Conservation (phyloP, 2,329 filamentous ascomycete species). For the Myriosclerotinia scirpicola region DNA sequence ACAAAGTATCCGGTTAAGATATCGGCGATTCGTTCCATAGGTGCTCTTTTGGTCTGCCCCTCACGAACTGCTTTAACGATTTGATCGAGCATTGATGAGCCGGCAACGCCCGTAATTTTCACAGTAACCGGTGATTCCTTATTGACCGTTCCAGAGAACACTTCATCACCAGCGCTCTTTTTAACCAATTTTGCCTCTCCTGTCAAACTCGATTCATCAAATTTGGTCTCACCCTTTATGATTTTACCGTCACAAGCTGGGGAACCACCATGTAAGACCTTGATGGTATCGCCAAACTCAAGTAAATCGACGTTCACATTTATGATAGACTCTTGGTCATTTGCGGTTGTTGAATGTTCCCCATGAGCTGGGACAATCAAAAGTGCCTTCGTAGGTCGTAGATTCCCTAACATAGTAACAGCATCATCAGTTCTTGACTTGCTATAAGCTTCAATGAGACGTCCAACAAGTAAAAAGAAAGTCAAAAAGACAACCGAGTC, state of each 20-base stretch:
- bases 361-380: slow-evolving; percentile 55
- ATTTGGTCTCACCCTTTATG: slow-evolving; percentile 61
- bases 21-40: slow-evolving; percentile 74
- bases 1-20: slow-evolving; percentile 75
- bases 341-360: slow-evolving; percentile 13
- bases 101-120: slow-evolving; percentile 62
- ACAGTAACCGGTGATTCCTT: slow-evolving; percentile 63
- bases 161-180: slow-evolving; percentile 61
- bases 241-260: slow-evolving; percentile 80
- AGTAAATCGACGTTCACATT: slow-evolving; percentile 54
- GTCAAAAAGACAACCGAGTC: slow-evolving; percentile 92
- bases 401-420: slow-evolving; percentile 72
- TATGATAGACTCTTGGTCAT: slow-evolving; percentile 25
- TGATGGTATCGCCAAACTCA: slow-evolving; percentile 72
- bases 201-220: slow-evolving; percentile 90
- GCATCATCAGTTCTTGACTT: slow-evolving; percentile 89
- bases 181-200: slow-evolving; percentile 69
- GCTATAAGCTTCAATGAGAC: slow-evolving; percentile 84
- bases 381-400: slow-evolving; percentile 74
- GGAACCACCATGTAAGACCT: slow-evolving; percentile 75
- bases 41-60: slow-evolving; percentile 72
- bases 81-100: slow-evolving; percentile 75
- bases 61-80: slow-evolving; percentile 76
- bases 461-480: slow-evolving; percentile 74
- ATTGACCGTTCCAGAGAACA: slow-evolving; percentile 75